These are phyloP conservation scores for Kwoniella heveanensis DNA, from an alignment of 768 basidiomycete species.

Conservation along the genomic window DNA sequence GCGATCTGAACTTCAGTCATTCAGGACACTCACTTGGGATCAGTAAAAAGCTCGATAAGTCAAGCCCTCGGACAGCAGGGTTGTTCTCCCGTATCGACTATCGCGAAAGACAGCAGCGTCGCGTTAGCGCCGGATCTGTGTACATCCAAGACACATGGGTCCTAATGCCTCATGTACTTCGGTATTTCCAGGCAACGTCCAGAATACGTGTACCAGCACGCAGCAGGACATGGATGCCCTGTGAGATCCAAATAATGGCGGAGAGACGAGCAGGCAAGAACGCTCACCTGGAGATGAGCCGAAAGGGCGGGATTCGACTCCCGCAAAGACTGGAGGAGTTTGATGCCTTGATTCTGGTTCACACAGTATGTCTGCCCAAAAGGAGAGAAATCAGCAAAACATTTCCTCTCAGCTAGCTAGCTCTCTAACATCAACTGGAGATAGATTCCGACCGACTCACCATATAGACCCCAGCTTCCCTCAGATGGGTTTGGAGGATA, in stretches of 20 bases:
- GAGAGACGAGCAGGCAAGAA: not conserved
- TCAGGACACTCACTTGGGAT: constrained; percentile 73
- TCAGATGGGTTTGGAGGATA: constrained; percentile 72
- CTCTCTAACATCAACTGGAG: too few relatives aligned
- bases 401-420: too few relatives aligned
- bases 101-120: not conserved
- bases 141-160: too few relatives aligned
- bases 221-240: too few relatives aligned
- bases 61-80: constrained; percentile 74
- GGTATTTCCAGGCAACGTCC: too few relatives aligned
- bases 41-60: constrained; percentile 85
- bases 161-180: too few relatives aligned
- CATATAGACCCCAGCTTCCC: constrained; percentile 78
- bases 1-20: too few relatives aligned
- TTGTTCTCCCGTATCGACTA: constrained; percentile 73
- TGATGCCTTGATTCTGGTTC: constrained; percentile 78
- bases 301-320: constrained; percentile 69
- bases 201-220: too few relatives aligned
- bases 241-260: too few relatives aligned
- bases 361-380: constrained; percentile 79
- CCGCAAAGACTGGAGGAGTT: constrained; percentile 72
- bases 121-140: not conserved
- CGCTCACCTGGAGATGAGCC: constrained; percentile 67
- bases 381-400: not conserved
- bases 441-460: constrained; percentile 60